Evolutionary conservation across 345 rosid species (phyloP).

Genomic region (Cardiospermum halicacabum): DNA sequence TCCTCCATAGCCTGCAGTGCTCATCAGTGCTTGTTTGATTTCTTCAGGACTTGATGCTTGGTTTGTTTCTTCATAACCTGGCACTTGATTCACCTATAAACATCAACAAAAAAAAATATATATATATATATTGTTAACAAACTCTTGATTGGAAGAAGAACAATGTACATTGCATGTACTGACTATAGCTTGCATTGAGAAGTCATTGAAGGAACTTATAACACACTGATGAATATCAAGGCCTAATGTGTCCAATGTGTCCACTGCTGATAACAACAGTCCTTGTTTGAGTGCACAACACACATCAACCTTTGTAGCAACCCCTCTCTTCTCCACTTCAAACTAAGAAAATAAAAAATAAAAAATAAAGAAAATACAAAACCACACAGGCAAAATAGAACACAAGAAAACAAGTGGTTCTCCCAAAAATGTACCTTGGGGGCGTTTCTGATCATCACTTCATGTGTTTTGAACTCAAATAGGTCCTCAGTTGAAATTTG

Average conservation of each 20-base stretch:
- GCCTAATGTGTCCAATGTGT: slow-evolving; percentile 77
- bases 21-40: slow-evolving; percentile 80
- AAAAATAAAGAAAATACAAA: no score
- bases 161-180: slow-evolving; percentile 15
- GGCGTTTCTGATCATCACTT: slow-evolving; percentile 64
- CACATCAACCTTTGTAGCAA: slow-evolving; percentile 58
- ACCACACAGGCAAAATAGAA: no score
- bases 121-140: neutral
- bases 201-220: slow-evolving; percentile 85
- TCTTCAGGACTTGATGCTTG: slow-evolving; percentile 65
- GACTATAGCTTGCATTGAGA: slow-evolving; percentile 87
- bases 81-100: slow-evolving; percentile 19
- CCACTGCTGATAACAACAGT: slow-evolving; percentile 66
- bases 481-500: slow-evolving; percentile 32
- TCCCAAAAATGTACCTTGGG: slow-evolving; percentile 68
- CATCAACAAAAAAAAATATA: neutral
- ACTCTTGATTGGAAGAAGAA: slow-evolving; percentile 1
- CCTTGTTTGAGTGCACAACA: slow-evolving; percentile 85
- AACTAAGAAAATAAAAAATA: slow-evolving; percentile 46
- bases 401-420: neutral
- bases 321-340: slow-evolving; percentile 55
- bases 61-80: no score
- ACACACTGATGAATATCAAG: slow-evolving; percentile 90
- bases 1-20: slow-evolving; percentile 97
- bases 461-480: slow-evolving; percentile 48